Conservation (phyloP, 192 early-diverging fungal species). For the Mortierella hygrophila region DNA sequence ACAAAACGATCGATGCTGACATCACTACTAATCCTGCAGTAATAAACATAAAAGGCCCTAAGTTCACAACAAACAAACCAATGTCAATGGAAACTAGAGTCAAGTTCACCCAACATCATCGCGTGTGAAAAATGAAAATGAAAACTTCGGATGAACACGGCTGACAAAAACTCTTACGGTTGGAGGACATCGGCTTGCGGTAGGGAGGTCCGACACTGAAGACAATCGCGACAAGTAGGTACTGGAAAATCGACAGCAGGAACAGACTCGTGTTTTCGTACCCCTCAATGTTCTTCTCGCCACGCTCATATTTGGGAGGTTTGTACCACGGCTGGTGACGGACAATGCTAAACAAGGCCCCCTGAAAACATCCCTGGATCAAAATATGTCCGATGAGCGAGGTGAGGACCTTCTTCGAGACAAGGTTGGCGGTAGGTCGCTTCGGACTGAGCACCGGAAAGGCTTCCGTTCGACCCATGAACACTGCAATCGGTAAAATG, state of each 20-base stretch:
- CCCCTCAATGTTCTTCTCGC: slow-evolving; percentile 76
- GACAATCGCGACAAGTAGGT: slow-evolving; percentile 88
- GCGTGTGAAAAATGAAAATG: slow-evolving; percentile 93
- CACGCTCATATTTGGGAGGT: slow-evolving; percentile 71
- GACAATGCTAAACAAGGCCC: slow-evolving; percentile 78
- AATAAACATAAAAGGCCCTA: slow-evolving; percentile 77
- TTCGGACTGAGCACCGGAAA: slow-evolving; percentile 79
- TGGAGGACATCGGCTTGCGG: slow-evolving; percentile 88
- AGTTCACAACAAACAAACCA: neutral
- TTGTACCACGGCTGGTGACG: slow-evolving; percentile 77
- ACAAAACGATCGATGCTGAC: slow-evolving; percentile 62
- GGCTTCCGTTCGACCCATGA: slow-evolving; percentile 93
- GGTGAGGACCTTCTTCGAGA: slow-evolving; percentile 91
- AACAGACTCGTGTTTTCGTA: slow-evolving; percentile 96
- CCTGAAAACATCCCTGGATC: slow-evolving; percentile 87
- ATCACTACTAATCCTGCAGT: slow-evolving; percentile 63
- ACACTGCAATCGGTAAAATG: slow-evolving; percentile 89
- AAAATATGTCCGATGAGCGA: slow-evolving; percentile 93
- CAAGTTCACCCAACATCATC: slow-evolving; percentile 89
- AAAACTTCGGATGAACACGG: slow-evolving; percentile 65
- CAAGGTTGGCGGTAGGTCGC: slow-evolving; percentile 91
- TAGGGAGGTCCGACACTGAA: slow-evolving; percentile 98
- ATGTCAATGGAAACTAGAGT: slow-evolving; percentile 13
- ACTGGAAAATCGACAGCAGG: slow-evolving; percentile 91
- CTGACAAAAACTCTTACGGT: slow-evolving; percentile 67